Evolutionary conservation across 2,329 filamentous ascomycete genomes (phyloP).

Genomic region (Allantophomopsis cytisporea): DNA sequence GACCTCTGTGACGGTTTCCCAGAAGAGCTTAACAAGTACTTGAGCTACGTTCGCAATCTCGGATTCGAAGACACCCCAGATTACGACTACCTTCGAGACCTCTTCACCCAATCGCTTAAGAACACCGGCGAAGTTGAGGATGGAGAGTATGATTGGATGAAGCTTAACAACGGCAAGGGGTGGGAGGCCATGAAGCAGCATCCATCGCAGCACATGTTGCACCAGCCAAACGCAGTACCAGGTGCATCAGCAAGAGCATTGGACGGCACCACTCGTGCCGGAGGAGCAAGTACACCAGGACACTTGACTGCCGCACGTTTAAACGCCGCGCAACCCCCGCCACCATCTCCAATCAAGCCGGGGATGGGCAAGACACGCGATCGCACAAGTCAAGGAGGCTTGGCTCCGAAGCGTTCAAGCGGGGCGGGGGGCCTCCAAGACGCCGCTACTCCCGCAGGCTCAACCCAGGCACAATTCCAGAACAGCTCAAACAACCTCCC

Average conservation of each 20-base stretch:
- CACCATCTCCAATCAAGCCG: constrained; percentile 71
- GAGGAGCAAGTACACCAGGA: constrained; percentile 39
- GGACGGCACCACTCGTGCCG: constrained; percentile 57
- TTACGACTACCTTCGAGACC: constrained; percentile 92
- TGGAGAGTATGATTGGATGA: constrained; percentile 99
- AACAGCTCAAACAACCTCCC: constrained; percentile 84
- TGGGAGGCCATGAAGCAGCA: constrained; percentile 72
- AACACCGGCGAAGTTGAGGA: constrained; percentile 90
- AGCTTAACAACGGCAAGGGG: constrained; percentile 80
- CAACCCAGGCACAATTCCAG: constrained; percentile 92
- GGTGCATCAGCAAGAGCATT: constrained; percentile 78
- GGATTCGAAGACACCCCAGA: constrained; percentile 98
- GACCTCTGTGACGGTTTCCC: constrained; percentile 94
- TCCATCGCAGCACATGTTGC: constrained; percentile 55
- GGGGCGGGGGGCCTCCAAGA: constrained; percentile 61
- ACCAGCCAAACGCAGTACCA: constrained; percentile 65
- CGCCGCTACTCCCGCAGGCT: constrained; percentile 72
- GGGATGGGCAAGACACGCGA: constrained; percentile 57
- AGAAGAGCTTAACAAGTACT: constrained; percentile 94
- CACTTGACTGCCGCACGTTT: constrained; percentile 72
- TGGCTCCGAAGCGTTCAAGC: constrained; percentile 65
- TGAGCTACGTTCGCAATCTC: constrained; percentile 93
- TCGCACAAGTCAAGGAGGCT: constrained; percentile 67
- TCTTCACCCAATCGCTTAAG: constrained; percentile 93
- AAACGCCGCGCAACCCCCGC: constrained; percentile 86